Evolutionary conservation across 2,329 filamentous ascomycete species (phyloP).

Genomic region (Pyricularia pennisetigena): DNA sequence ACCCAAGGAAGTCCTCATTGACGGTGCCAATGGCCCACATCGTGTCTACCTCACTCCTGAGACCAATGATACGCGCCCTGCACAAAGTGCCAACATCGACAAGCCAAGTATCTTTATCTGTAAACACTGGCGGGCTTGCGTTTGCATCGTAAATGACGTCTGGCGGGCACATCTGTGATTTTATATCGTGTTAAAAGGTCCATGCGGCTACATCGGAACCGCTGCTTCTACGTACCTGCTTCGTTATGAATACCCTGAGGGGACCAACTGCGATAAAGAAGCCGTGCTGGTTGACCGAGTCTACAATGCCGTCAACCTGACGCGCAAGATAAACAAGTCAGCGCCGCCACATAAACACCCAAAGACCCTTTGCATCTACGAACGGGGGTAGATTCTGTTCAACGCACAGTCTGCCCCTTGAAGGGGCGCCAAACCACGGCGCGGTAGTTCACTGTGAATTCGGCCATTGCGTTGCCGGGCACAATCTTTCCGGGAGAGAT

Average conservation of each 20-base stretch:
- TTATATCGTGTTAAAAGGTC: not conserved
- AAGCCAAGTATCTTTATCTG: conserved; percentile 85
- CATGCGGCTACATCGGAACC: not conserved
- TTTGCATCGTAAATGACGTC: conserved; percentile 94
- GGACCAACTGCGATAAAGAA: conserved; percentile 84
- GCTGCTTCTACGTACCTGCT: conserved; percentile 53
- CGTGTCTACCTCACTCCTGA: conserved; percentile 83
- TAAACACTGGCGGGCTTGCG: conserved; percentile 92
- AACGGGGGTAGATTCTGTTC: conserved; percentile 2
- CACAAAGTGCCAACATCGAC: conserved; percentile 93
- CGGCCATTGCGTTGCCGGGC: conserved; percentile 81
- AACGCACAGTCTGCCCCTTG: conserved; percentile 88
- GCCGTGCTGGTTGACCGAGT: conserved; percentile 80
- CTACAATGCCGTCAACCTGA: conserved; percentile 89
- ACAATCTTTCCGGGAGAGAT: conserved; percentile 90
- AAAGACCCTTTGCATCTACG: not conserved
- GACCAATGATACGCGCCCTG: conserved; percentile 88
- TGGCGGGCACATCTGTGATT: conserved; percentile 67
- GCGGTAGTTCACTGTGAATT: conserved; percentile 91
- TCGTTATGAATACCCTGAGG: conserved; percentile 68
- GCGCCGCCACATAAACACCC: not conserved
- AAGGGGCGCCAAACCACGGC: conserved; percentile 97
- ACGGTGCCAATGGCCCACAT: conserved; percentile 98
- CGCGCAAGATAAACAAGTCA: conserved; percentile 5
- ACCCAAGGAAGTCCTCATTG: conserved; percentile 72